Evolutionary conservation across 768 basidiomycete genomes (phyloP), one percentile per base, ranked within the genome.

Genomic region (Lepiota subincarnata): DNA sequence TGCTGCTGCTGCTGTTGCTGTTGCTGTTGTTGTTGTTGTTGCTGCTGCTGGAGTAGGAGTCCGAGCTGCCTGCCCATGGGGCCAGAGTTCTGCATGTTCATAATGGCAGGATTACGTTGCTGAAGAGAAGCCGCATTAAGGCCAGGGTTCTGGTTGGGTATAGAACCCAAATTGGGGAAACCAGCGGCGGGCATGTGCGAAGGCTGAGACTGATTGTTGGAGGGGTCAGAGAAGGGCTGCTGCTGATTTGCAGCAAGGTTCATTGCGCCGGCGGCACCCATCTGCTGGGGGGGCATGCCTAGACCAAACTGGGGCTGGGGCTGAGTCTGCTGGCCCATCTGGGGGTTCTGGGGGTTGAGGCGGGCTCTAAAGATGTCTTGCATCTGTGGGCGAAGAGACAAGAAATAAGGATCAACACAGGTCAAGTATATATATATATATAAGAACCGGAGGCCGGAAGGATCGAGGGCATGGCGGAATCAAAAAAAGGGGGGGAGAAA

Each of bases 1-100:
- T 74, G 24, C 5, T 24, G 76, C 59, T 74, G 72, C 65, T 77
- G 76, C 59, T 75, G 73, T 53, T 76, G 76, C 14, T 77, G 72
- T n/a, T 31, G 31, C 31, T 31, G 72, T 64, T 77, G 76, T 59
- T 74, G 24, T 24, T 24, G 76, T 59, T 74, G 72, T 64, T 77
- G 76, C 59, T 75, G 73, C 53, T 76, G 76, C 14, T 77, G 72
- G 53, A 76, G 62, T 55, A 81, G 70, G 48, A 79, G 69, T 43
- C 78, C 79, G 20, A 82, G 65, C 63, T 78, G 78, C 42, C 78
- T 56, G 52, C 54, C 57, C 22, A 49, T 54, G 55, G 55, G 47
- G 55, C 50, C 57, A 69, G 53, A 73, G 68, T 44, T 71, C 67
- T 58, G 58, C 56, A 16, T 56, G 47, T 44, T 41, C 12, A 52